A percentile compares a stretch with the other conserved stretches of the same genome.
These are phyloP conservation scores for Teunomyces funiuensis DNA, from an alignment of 805 yeast genomes.

Conservation along the genomic window DNA sequence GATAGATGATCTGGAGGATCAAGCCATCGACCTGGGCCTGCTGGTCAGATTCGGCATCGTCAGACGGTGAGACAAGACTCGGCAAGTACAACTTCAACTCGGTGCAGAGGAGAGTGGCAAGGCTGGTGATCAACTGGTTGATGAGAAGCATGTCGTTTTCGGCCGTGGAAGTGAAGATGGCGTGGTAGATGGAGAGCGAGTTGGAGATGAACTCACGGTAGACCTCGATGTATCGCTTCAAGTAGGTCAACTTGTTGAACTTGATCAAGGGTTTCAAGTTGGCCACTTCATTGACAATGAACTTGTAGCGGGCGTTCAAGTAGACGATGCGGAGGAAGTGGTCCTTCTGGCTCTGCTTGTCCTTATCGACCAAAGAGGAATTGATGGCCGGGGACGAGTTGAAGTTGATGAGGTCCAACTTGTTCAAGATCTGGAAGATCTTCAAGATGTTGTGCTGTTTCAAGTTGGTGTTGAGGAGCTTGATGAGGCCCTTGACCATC, in stretches of 20 bases:
- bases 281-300: conserved; percentile 60
- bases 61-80: conserved; percentile 10
- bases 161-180: conserved; percentile 47
- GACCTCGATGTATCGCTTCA: conserved; percentile 79
- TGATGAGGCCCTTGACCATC: conserved; percentile 71
- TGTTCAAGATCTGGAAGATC: conserved; percentile 69
- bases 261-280: conserved; percentile 56
- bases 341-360: conserved; percentile 13
- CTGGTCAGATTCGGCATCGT: conserved; percentile 25
- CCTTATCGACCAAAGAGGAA: conserved; percentile 2
- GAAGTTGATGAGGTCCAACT: conserved; percentile 37
- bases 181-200: conserved; percentile 63
- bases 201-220: conserved; percentile 81
- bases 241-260: conserved; percentile 54
- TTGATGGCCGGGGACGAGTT: conserved; percentile 4
- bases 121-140: conserved; percentile 29
- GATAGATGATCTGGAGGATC: conserved; percentile 79
- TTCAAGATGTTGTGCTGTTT: conserved; percentile 79
- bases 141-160: conserved; percentile 21
- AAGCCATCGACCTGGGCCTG: conserved; percentile 58
- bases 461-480: conserved; percentile 69
- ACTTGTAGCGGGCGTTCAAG: conserved; percentile 66
- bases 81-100: conserved; percentile 26
- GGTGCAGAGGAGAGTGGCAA: conserved; percentile 24
- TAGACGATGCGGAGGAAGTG: conserved; percentile 50